Conservation (phyloP, 2,329 filamentous ascomycete genomes). For the Phialemonium atrogriseum region DNA sequence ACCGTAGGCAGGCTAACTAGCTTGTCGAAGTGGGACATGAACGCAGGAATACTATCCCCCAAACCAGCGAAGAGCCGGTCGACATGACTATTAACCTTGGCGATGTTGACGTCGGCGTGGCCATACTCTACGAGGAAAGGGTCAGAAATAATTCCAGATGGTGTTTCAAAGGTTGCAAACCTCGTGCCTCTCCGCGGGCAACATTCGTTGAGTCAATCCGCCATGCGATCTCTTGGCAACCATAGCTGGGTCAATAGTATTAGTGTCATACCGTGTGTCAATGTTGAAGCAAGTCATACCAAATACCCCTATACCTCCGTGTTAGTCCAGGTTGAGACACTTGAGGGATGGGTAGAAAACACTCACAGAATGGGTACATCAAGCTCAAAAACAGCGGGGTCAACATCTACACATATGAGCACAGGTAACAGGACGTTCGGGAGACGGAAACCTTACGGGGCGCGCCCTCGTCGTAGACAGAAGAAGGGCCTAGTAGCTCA, state of each 20-base stretch:
- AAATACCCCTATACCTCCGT: constrained; percentile 16
- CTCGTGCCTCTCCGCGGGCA: constrained; percentile 52
- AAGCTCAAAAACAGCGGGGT: constrained; percentile 73
- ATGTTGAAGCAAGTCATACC: constrained; percentile 14
- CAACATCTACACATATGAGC: constrained; percentile 43
- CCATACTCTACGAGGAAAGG: constrained; percentile 57
- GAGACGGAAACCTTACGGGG: constrained; percentile 31
- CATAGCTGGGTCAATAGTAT: constrained; percentile 35
- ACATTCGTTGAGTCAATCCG: constrained; percentile 53
- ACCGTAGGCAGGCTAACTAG: constrained; percentile 65
- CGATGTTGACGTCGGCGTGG: constrained; percentile 56
- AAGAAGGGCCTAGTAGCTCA: constrained; percentile 38
- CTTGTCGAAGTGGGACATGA: constrained; percentile 86
- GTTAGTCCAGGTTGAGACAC: constrained; percentile 13
- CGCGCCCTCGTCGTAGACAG: constrained; percentile 72
- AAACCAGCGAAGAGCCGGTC: constrained; percentile 74
- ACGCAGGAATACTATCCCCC: constrained; percentile 52
- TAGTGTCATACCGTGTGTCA: constrained; percentile 24
- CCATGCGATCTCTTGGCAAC: constrained; percentile 61
- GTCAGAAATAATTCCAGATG: neutral
- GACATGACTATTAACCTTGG: constrained; percentile 52
- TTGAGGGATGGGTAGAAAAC: too few species aligned
- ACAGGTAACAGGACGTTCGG: neutral
- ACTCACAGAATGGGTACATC: constrained; percentile 47
- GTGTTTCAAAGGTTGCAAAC: constrained; percentile 3